Percentiles rank a stretch among this genome's conserved stretches.
phyloP scores from a whole-genome alignment of 345 rosid species.

The Bruguiera gymnorhiza region DNA sequence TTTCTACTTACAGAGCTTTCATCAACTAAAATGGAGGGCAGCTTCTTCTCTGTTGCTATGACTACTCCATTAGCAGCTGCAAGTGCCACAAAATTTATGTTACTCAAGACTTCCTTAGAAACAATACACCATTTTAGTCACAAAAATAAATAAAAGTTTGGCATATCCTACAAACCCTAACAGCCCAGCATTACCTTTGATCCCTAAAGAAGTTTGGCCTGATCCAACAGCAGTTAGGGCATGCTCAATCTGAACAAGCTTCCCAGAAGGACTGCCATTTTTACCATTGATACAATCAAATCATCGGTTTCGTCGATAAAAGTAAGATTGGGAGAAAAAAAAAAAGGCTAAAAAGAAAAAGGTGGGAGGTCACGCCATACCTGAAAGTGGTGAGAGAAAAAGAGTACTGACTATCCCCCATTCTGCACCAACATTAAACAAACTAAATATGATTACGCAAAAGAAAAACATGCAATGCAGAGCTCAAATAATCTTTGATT shows the following conservation, averaged over 20 bases:
- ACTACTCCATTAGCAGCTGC: constrained; percentile 95
- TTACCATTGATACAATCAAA: background rate
- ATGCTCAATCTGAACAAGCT: constrained; percentile 97
- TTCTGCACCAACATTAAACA: constrained; percentile 11
- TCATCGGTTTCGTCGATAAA: background rate
- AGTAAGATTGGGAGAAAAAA: constrained; percentile 54
- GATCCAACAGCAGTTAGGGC: constrained; percentile 93
- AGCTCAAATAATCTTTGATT: no score
- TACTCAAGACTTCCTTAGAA: no score
- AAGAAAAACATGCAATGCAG: no score
- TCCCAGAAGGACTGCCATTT: constrained; percentile 76
- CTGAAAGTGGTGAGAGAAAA: constrained; percentile 97
- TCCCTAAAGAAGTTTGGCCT: constrained; percentile 94
- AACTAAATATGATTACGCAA: no score
- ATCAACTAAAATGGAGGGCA: constrained; percentile 95
- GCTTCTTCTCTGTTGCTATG: constrained; percentile 86
- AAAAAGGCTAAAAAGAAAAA: constrained; percentile 29
- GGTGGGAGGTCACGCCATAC: constrained; percentile 15
- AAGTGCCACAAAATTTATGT: constrained; percentile 2
- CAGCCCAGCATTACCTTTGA: constrained; percentile 52
- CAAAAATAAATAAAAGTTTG: no score
- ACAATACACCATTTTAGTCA: no score
- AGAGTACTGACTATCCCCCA: constrained; percentile 97
- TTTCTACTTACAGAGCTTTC: constrained; percentile 70
- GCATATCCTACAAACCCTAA: background rate